These are phyloP conservation scores for Draba incana DNA, from an alignment of 345 rosid genomes.

Conservation along the genomic window DNA sequence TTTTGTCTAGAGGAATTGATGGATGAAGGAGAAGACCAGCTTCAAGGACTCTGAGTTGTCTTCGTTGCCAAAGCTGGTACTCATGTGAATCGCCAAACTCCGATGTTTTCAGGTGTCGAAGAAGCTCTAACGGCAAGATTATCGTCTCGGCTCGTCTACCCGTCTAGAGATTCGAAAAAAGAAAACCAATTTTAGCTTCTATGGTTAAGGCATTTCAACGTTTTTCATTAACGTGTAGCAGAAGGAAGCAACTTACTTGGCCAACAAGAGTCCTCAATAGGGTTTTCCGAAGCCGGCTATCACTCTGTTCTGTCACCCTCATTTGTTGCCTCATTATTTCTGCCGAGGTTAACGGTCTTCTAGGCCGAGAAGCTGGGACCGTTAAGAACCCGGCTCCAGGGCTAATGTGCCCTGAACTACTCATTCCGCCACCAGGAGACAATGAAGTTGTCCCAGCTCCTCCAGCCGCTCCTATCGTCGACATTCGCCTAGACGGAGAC, in stretches of 20 bases:
- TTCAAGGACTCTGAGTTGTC: constrained; percentile 80
- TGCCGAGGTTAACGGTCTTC: constrained; percentile 81
- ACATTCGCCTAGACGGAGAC: constrained; percentile 74
- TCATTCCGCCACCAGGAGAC: constrained; percentile 49
- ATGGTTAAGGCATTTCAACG: background rate
- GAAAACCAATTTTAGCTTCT: too few species aligned
- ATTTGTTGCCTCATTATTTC: constrained; percentile 96
- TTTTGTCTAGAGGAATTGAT: constrained; percentile 63
- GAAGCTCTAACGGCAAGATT: constrained; percentile 85
- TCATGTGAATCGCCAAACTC: constrained; percentile 74
- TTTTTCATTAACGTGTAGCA: constrained; percentile 18
- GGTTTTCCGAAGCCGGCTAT: constrained; percentile 79
- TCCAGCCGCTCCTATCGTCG: constrained; percentile 36
- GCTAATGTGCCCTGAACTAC: constrained; percentile 36
- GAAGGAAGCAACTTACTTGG: constrained; percentile 59
- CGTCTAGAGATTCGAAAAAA: constrained; percentile 45
- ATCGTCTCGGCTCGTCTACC: constrained; percentile 86
- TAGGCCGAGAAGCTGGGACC: constrained; percentile 49
- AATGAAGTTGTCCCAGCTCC: constrained; percentile 48
- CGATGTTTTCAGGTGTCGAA: constrained; percentile 77
- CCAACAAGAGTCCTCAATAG: constrained; percentile 90
- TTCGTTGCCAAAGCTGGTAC: constrained; percentile 81
- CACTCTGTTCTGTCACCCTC: constrained; percentile 90
- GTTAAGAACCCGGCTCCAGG: constrained; percentile 50
- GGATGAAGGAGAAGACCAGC: constrained; percentile 79